phyloP scores from a whole-genome alignment of 768 basidiomycete genomes.

The Mycena kentingensis region DNA sequence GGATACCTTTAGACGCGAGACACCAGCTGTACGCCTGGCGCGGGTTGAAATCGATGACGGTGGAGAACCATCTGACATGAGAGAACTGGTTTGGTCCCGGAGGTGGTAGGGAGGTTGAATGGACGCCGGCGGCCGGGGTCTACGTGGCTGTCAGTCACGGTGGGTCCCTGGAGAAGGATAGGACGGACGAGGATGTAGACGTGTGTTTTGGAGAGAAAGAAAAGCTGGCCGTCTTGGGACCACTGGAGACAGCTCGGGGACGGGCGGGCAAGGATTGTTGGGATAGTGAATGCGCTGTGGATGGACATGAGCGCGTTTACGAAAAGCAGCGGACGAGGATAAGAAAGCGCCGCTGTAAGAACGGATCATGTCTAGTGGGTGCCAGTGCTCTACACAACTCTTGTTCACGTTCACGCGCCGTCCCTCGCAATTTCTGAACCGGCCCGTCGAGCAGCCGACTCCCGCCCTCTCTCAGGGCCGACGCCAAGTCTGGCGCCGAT shows the following conservation, averaged over 20 bases:
- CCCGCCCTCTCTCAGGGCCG: no score
- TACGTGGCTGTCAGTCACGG: constrained; percentile 33
- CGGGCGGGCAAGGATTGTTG: constrained; percentile 62
- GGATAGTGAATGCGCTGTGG: constrained; percentile 55
- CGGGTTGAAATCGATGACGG: constrained; percentile 48
- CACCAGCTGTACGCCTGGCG: constrained; percentile 27
- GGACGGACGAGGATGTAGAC: constrained; percentile 63
- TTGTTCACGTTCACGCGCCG: no score
- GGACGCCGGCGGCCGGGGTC: constrained; percentile 64
- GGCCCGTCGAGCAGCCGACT: no score
- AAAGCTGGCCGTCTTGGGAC: constrained; percentile 73
- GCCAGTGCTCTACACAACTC: no score
- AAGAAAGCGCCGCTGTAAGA: no score
- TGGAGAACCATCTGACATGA: constrained; percentile 47
- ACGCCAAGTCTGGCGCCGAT: no score
- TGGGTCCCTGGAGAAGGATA: no score
- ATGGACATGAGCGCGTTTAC: no score
- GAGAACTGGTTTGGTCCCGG: constrained; percentile 12
- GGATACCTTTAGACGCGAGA: constrained; percentile 22
- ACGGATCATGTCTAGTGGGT: no score
- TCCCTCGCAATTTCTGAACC: no score
- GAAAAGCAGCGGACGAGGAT: no score
- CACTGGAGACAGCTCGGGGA: constrained; percentile 66
- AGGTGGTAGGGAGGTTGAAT: constrained; percentile 29
- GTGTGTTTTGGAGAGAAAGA: constrained; percentile 64